These are phyloP conservation scores for Berkeleyomyces basicola DNA, from an alignment of 2,329 filamentous ascomycete species.

Conservation along the genomic window DNA sequence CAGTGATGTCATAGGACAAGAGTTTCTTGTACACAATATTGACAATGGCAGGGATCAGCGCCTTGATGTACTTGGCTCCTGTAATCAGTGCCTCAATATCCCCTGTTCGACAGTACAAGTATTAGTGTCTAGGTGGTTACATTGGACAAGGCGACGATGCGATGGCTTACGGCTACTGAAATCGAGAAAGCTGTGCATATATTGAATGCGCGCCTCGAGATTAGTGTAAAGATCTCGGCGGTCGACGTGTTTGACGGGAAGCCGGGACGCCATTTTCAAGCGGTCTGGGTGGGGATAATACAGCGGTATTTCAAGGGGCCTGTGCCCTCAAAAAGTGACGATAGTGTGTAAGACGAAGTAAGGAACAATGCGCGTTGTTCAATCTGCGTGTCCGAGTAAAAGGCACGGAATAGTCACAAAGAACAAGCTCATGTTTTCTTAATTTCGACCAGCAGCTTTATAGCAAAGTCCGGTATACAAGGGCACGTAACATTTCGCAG, in stretches of 20 bases:
- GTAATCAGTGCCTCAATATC: slow-evolving; percentile 55
- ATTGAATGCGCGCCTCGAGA: slow-evolving; percentile 52
- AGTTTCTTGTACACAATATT: slow-evolving; percentile 77
- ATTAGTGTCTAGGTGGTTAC: not conserved
- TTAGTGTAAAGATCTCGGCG: slow-evolving; percentile 56
- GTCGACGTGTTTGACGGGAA: slow-evolving; percentile 43
- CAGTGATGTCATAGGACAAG: slow-evolving; percentile 66
- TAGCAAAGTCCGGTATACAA: not conserved
- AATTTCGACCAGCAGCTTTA: not conserved
- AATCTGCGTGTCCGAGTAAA: not conserved
- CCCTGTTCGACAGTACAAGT: slow-evolving; percentile 21
- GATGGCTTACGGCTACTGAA: slow-evolving; percentile 48
- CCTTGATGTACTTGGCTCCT: slow-evolving; percentile 61
- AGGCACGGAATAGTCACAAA: no score
- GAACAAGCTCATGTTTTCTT: not conserved
- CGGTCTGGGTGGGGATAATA: not conserved
- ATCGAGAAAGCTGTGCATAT: slow-evolving; percentile 60
- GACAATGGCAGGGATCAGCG: slow-evolving; percentile 68
- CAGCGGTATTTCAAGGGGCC: not conserved
- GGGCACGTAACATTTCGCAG: not conserved
- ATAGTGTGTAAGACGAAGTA: no score
- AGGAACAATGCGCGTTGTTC: not conserved
- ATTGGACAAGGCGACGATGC: no score
- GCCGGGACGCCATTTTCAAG: slow-evolving; percentile 18
- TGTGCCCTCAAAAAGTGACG: no score